Conservation (phyloP, 305 asterid genomes). For the Fraxinus xanthoxyloides region DNA sequence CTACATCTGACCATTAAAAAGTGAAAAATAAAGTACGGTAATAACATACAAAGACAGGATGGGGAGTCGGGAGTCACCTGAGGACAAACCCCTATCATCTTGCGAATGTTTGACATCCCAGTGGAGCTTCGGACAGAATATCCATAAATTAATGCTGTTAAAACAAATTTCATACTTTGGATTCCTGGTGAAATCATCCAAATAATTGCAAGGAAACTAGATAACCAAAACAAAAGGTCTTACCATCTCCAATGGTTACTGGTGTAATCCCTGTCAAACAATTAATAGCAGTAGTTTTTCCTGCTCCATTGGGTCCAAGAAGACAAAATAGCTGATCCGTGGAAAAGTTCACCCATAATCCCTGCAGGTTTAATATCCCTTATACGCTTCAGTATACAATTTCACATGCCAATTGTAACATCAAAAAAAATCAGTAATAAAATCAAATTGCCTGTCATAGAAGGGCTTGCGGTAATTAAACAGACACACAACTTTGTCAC, state of each 20-base stretch:
- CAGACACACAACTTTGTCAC: background rate
- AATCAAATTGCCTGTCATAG: background rate
- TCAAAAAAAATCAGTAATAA: background rate
- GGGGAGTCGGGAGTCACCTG: constrained; percentile 48
- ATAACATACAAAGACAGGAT: background rate
- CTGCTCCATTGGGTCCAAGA: constrained; percentile 98
- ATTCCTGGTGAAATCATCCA: constrained; percentile 7
- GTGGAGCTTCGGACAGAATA: constrained; percentile 68
- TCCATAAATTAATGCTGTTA: constrained; percentile 78
- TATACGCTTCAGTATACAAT: constrained; percentile 9
- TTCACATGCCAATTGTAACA: background rate
- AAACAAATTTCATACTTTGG: constrained; percentile 20
- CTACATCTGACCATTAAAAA: background rate
- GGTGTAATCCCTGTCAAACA: constrained; percentile 96
- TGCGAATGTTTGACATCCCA: constrained; percentile 77
- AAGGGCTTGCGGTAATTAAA: background rate
- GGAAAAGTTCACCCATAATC: constrained; percentile 82
- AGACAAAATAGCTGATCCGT: constrained; percentile 87
- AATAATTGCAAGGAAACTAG: constrained; percentile 10
- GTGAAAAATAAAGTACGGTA: constrained; percentile 5
- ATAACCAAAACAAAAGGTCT: constrained; percentile 24
- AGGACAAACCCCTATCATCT: constrained; percentile 91
- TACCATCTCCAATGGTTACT: constrained; percentile 90
- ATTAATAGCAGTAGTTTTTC: constrained; percentile 84
- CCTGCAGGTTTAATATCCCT: constrained; percentile 45